These are phyloP conservation scores for Pulveroboletus sp. DNA, from an alignment of 768 basidiomycete genomes.

Conservation along the genomic window DNA sequence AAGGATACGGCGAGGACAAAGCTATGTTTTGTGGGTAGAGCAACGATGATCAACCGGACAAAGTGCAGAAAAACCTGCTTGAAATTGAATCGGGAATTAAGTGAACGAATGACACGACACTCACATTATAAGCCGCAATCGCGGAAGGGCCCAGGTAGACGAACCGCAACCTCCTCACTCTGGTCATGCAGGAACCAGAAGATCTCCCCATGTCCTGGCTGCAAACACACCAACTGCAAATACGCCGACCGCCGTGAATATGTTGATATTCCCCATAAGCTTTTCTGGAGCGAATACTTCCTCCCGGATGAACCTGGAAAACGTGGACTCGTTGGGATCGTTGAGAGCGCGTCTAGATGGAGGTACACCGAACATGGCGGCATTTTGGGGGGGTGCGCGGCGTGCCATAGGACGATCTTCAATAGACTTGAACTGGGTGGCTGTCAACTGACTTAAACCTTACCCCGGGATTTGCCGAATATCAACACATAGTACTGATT, in stretches of 20 bases:
- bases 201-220: conserved; percentile 73
- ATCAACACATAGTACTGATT: too few relatives aligned
- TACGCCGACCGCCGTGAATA: conserved; percentile 58
- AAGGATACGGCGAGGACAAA: conserved; percentile 19
- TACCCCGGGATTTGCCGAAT: conserved; percentile 16
- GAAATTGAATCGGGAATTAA: not conserved
- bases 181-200: conserved; percentile 61
- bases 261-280: conserved; percentile 66
- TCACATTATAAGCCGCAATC: conserved; percentile 6
- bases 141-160: not conserved
- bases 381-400: conserved; percentile 54
- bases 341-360: conserved; percentile 41
- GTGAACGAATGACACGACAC: not conserved
- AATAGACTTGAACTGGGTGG: conserved; percentile 1
- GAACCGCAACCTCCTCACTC: not conserved
- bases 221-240: conserved; percentile 69
- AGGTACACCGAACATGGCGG: conserved; percentile 46
- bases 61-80: conserved; percentile 2
- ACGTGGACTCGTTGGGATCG: conserved; percentile 61
- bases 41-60: conserved; percentile 1
- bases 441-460: not conserved
- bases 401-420: conserved; percentile 49
- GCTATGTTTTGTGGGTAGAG: conserved; percentile 16
- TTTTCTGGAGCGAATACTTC: conserved; percentile 74
- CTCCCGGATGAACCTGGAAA: conserved; percentile 52